Percentiles rank a stretch among this genome's conserved stretches.
phyloP scores from a whole-genome alignment of 2,329 filamentous ascomycete genomes.

The Podosphaera fusca region DNA sequence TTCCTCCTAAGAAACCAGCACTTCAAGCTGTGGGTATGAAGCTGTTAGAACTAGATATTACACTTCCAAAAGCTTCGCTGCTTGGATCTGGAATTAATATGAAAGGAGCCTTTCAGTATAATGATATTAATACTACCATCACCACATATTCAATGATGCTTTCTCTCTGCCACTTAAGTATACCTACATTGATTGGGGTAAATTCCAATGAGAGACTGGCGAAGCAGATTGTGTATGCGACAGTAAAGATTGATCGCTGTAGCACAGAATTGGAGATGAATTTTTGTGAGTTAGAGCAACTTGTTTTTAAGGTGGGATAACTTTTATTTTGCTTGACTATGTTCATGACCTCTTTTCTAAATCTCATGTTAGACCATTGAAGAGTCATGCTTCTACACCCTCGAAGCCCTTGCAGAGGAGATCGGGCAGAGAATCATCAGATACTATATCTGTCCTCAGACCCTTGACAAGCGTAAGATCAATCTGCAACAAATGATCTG shows the following conservation, averaged over 20 bases:
- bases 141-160: slow-evolving; percentile 13
- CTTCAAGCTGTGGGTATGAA: slow-evolving; percentile 19
- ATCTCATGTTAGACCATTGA: slow-evolving; percentile 23
- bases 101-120: slow-evolving; percentile 20
- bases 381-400: slow-evolving; percentile 34
- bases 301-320: slow-evolving; percentile 32
- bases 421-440: slow-evolving; percentile 24
- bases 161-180: slow-evolving; percentile 29
- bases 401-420: slow-evolving; percentile 34
- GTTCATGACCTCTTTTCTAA: background rate
- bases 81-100: slow-evolving; percentile 34
- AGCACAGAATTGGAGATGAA: slow-evolving; percentile 21
- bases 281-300: slow-evolving; percentile 31
- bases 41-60: slow-evolving; percentile 28
- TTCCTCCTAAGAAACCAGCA: slow-evolving; percentile 9
- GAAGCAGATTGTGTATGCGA: slow-evolving; percentile 43
- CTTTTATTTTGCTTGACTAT: background rate
- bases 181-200: slow-evolving; percentile 49
- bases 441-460: slow-evolving; percentile 17
- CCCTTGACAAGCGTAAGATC: background rate
- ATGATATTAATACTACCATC: slow-evolving; percentile 6
- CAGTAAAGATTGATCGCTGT: slow-evolving; percentile 33
- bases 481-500: background rate
- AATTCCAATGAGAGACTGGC: slow-evolving; percentile 44
- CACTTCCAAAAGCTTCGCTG: slow-evolving; percentile 45